Conservation (phyloP, 2,329 filamentous ascomycete genomes). For the Trichothecium roseum region DNA sequence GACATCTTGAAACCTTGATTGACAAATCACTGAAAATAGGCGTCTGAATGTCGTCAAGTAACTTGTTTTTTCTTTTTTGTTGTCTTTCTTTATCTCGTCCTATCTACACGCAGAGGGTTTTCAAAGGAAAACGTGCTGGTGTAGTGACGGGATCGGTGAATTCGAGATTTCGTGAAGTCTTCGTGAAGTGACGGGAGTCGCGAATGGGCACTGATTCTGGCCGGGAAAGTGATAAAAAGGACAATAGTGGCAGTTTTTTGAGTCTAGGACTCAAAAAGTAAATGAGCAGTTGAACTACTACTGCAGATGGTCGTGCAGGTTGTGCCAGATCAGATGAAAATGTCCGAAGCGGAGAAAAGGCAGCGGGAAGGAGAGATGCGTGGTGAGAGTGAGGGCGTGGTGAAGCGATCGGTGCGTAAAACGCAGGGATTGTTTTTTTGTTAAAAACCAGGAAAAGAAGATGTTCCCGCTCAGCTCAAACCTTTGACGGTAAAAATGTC, state of each 20-base stretch:
- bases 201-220: constrained; percentile 4
- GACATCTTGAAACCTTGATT: constrained; percentile 52
- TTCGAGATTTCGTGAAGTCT: constrained; percentile 2
- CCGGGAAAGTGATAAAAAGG: constrained; percentile 3
- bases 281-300: constrained; percentile 1
- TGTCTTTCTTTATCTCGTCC: constrained; percentile 29
- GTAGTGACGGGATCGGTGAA: constrained; percentile 41
- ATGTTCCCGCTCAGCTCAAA: constrained; percentile 28
- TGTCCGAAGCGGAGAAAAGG: constrained; percentile 15
- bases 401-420: constrained; percentile 22
- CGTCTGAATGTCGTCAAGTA: too few relatives aligned
- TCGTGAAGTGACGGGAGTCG: constrained; percentile 5
- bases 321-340: constrained; percentile 13
- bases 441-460: constrained; percentile 25
- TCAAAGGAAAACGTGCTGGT: constrained; percentile 93
- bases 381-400: constrained; percentile 19
- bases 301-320: constrained; percentile 2
- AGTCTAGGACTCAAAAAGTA: constrained; percentile 12
- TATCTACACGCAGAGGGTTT: constrained; percentile 80
- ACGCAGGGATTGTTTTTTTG: constrained; percentile 23
- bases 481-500: constrained; percentile 14
- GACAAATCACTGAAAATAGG: too few relatives aligned
- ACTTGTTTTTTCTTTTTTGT: constrained; percentile 14
- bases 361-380: constrained; percentile 21
- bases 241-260: constrained; percentile 1